phyloP scores from a whole-genome alignment of 2,329 filamentous ascomycete species.

The Diaporthe sp. region DNA sequence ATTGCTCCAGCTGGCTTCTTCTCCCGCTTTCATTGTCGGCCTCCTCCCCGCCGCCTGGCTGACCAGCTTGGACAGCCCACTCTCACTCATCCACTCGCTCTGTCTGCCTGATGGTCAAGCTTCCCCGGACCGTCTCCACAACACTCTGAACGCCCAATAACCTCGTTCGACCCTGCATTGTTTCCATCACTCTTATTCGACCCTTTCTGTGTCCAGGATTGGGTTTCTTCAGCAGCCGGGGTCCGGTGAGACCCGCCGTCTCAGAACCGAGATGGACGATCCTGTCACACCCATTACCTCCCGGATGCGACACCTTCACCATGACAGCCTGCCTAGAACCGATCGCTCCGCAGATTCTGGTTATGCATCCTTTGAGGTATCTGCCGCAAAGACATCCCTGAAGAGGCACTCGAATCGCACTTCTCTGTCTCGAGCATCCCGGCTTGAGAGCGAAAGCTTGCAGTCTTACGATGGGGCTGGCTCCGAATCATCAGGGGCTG shows the following conservation, averaged over 20 bases:
- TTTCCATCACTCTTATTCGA: constrained; percentile 16
- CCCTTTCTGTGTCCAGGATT: background rate
- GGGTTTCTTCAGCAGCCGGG: background rate
- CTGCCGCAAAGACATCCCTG: background rate
- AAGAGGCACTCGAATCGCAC: background rate
- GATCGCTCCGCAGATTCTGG: constrained; percentile 41
- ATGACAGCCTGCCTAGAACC: constrained; percentile 23
- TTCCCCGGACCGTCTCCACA: constrained; percentile 1
- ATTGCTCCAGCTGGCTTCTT: constrained; percentile 1
- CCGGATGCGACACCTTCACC: constrained; percentile 23
- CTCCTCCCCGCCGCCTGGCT: background rate
- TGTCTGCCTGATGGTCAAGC: background rate
- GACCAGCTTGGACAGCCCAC: background rate
- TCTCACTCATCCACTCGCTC: constrained; percentile 24
- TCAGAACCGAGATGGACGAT: constrained; percentile 24
- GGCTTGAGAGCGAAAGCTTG: constrained; percentile 13
- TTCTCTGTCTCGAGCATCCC: constrained; percentile 23
- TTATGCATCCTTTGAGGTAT: constrained; percentile 41
- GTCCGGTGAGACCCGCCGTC: background rate
- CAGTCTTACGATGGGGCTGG: constrained; percentile 40
- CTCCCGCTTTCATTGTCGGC: constrained; percentile 1
- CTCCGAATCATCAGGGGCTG: constrained; percentile 35
- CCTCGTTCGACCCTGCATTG: background rate
- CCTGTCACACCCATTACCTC: constrained; percentile 23
- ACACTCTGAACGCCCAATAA: background rate